These are phyloP conservation scores for Danielia oregonensis DNA, from an alignment of 805 yeast species.

Conservation along the genomic window DNA sequence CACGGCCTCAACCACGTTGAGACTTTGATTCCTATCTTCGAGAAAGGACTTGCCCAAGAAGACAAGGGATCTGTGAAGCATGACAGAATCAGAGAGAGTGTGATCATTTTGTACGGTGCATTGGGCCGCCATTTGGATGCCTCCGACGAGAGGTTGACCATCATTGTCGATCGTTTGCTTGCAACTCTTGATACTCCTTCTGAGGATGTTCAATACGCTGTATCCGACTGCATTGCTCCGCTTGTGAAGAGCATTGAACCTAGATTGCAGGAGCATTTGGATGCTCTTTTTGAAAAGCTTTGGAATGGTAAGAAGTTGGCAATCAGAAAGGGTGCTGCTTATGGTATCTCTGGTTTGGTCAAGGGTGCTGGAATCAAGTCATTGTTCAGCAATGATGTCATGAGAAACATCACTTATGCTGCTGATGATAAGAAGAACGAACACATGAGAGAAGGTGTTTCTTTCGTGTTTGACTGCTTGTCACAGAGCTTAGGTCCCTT, in stretches of 20 bases:
- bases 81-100: conserved; percentile 70
- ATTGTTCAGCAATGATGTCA: conserved; percentile 69
- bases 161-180: conserved; percentile 66
- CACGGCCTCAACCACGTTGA: conserved; percentile 73
- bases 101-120: conserved; percentile 85
- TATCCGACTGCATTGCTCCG: conserved; percentile 83
- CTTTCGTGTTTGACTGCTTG: conserved; percentile 79
- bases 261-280: conserved; percentile 52
- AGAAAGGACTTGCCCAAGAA: conserved; percentile 53
- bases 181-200: conserved; percentile 81
- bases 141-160: conserved; percentile 60
- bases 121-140: conserved; percentile 78
- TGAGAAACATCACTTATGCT: conserved; percentile 72
- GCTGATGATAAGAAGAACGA: conserved; percentile 81
- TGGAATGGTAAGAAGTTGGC: conserved; percentile 46
- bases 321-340: conserved; percentile 89
- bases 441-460: conserved; percentile 79
- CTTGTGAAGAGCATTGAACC: conserved; percentile 58
- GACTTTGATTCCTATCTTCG: conserved; percentile 75
- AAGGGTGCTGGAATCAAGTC: conserved; percentile 86
- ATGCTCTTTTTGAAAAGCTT: conserved; percentile 54
- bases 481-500: conserved; percentile 69
- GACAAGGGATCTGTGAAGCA: conserved; percentile 46
- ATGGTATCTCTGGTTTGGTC: conserved; percentile 91
- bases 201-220: conserved; percentile 84